Evolutionary conservation across 2,329 filamentous ascomycete genomes (phyloP).

Genomic region (Tolypocladium tropicale): DNA sequence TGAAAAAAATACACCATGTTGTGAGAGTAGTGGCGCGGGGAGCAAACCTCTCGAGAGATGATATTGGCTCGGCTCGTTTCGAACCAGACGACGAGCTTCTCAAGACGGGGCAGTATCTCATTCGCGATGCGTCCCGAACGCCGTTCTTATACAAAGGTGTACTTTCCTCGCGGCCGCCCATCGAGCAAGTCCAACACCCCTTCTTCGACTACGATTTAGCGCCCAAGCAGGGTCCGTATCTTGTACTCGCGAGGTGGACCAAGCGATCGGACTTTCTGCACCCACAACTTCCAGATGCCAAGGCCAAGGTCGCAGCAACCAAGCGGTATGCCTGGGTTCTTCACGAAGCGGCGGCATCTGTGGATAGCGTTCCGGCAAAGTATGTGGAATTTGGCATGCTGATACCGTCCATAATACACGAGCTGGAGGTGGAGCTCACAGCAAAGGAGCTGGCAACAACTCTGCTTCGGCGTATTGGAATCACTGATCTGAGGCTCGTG

Average conservation of each 20-base stretch:
- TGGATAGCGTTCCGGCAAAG: conserved; percentile 35
- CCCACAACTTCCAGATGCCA: conserved; percentile 7
- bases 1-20: conserved; percentile 28
- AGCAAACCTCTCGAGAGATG: conserved; percentile 13
- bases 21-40: conserved; percentile 27
- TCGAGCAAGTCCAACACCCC: conserved; percentile 25
- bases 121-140: conserved; percentile 24
- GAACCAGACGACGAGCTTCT: conserved; percentile 11
- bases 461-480: conserved; percentile 27
- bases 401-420: conserved; percentile 63
- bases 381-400: conserved; percentile 46
- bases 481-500: conserved; percentile 46
- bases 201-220: conserved; percentile 26
- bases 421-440: conserved; percentile 54
- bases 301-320: conserved; percentile 14
- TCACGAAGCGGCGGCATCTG: conserved; percentile 33
- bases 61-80: conserved; percentile 21
- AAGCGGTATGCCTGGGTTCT: conserved; percentile 36
- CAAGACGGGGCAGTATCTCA: conserved; percentile 18
- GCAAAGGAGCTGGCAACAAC: conserved; percentile 43
- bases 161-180: conserved; percentile 33
- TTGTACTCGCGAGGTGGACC: conserved; percentile 39
- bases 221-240: conserved; percentile 35
- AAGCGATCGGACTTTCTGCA: conserved; percentile 52
- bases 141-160: conserved; percentile 32